Evolutionary conservation across 148 eudicot species (phyloP), one percentile per base, ranked within the genome.

Genomic region (Diospyros lotus): DNA sequence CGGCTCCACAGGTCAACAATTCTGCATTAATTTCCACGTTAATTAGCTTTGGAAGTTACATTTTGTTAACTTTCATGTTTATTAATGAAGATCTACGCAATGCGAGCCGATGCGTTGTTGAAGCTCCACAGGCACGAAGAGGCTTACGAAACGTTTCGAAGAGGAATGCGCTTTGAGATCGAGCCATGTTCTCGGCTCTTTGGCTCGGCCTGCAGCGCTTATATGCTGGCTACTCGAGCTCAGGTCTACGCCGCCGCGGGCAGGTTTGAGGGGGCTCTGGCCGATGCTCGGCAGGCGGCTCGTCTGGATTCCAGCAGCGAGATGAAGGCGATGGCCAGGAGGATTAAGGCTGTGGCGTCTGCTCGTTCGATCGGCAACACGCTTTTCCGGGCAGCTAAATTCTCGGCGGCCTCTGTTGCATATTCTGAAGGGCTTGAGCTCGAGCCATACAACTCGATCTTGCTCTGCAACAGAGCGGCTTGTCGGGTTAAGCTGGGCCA

Each of bases 181-280:
- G 82, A 87, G 50, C 70, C 86, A 17, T 86, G 80, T 18, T 56
- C 82, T 71, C 79, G 50, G 13, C 71, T 93, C 65, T 83, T 93
- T 61, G 95, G 95, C 38, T 51, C 82, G 6, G 69, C 84, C 53
- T 73, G 50, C 1, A 39, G 67, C 55, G 78, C 80, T 50, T 65
- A 72, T 45, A 8, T 90, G 2, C 74, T 87, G 73, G 48, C 71
- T 12, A 76, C 83, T 61, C 82, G 79, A 61, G 89, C 97, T 15
- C 87, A 83, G 58, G 85, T 90, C 73, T 83, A 84, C 59, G 76
- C 84, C 75, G 80, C 88, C n/a, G 75, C 73, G 68, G 97, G 95
- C 78, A 86, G 94, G 97, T 87, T 89, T 82, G 96, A 93, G 74
- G 93, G 90, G 56, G 98, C 96, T 1, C 76, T 89, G 68, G 71